Evolutionary conservation across 2,329 filamentous ascomycete genomes (phyloP).

Genomic region (Botrytis elliptica): DNA sequence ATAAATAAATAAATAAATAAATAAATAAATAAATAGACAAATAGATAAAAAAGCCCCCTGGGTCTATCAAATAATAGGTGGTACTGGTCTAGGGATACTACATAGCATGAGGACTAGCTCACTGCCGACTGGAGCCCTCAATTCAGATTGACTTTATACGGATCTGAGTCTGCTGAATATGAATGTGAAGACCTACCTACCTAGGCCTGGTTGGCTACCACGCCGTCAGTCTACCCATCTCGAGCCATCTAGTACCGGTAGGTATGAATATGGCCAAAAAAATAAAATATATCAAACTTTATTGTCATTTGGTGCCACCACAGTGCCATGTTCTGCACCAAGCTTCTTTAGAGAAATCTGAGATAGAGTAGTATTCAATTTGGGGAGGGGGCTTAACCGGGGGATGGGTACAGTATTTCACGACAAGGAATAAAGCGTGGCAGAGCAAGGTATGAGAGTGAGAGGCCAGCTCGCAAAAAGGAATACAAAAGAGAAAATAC

Average conservation of each 20-base stretch:
- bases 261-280: neutral
- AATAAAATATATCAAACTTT: neutral
- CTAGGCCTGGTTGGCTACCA: too few species aligned
- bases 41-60: neutral
- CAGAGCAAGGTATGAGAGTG: conserved; percentile 5
- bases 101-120: neutral
- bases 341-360: conserved; percentile 21
- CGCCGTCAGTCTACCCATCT: too few species aligned
- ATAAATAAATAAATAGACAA: neutral
- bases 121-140: neutral
- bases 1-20: too few species aligned
- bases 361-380: neutral
- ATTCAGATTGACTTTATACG: neutral
- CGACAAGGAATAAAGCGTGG: conserved; percentile 11
- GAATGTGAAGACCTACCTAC: neutral
- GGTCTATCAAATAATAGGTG: neutral
- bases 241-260: too few species aligned
- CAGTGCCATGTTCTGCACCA: conserved; percentile 28
- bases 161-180: neutral
- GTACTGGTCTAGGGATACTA: neutral
- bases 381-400: neutral
- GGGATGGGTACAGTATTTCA: neutral
- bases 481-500: neutral
- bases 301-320: neutral
- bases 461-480: neutral